These are phyloP conservation scores for Lumnitzera littorea DNA, from an alignment of 345 rosid genomes.

Conservation along the genomic window DNA sequence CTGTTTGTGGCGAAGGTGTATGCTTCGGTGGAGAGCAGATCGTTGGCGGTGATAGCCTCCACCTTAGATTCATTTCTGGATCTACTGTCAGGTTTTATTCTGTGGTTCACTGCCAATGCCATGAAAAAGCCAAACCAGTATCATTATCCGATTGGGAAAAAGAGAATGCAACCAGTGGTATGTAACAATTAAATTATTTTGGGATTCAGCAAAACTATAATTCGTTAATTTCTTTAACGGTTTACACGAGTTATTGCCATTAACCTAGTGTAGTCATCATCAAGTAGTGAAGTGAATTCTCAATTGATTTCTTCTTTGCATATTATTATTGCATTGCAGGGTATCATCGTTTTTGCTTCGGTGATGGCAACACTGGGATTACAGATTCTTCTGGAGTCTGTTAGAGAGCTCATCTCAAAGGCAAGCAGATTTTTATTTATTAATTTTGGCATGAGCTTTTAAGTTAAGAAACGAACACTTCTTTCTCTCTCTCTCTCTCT, in stretches of 20 bases:
- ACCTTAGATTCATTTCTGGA: conserved; percentile 81
- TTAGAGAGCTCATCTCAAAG: conserved; percentile 23
- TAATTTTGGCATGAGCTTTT: background rate
- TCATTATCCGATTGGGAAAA: conserved; percentile 75
- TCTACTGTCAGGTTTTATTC: conserved; percentile 73
- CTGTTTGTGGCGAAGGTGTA: conserved; percentile 69
- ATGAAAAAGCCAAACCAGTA: conserved; percentile 68
- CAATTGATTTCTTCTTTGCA: background rate
- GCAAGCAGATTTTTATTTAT: conserved; percentile 6
- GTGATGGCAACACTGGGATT: conserved; percentile 35
- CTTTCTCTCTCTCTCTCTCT: no score
- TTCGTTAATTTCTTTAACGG: no score
- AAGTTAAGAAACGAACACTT: no score
- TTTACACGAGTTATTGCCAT: no score
- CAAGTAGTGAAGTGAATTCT: background rate
- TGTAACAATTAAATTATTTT: background rate
- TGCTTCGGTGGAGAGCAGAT: conserved; percentile 66
- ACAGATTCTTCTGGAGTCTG: conserved; percentile 30
- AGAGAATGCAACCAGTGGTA: conserved; percentile 87
- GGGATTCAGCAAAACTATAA: background rate
- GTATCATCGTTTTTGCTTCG: conserved; percentile 33
- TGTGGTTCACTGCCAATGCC: conserved; percentile 78
- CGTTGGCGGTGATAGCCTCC: conserved; percentile 78
- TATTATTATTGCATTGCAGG: conserved; percentile 2
- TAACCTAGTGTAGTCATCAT: background rate